Evolutionary conservation across 1,139 yeast species (phyloP).

Genomic region (Candida tunisiensis): DNA sequence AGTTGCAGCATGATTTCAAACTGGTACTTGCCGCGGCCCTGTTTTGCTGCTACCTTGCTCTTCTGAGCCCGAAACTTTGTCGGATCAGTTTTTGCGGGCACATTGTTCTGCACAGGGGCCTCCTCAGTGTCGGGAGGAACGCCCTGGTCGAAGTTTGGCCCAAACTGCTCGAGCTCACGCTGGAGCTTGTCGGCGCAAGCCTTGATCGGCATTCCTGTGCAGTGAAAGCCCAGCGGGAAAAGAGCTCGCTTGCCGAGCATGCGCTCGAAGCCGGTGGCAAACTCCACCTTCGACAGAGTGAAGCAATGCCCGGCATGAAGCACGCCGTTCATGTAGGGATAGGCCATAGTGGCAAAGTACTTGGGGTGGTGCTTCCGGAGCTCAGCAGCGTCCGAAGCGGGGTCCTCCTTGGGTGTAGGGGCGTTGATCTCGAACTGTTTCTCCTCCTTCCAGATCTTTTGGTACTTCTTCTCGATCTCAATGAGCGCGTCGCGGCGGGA

Average conservation of each 20-base stretch:
- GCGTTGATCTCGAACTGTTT: conserved; percentile 79
- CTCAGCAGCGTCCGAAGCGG: conserved; percentile 46
- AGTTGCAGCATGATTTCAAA: conserved; percentile 91
- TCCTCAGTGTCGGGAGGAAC: conserved; percentile 29
- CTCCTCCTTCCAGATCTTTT: conserved; percentile 72
- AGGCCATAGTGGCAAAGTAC: conserved; percentile 88
- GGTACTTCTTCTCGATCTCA: conserved; percentile 81
- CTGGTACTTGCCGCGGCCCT: conserved; percentile 89
- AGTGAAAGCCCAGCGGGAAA: conserved; percentile 96
- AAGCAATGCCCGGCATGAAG: conserved; percentile 96
- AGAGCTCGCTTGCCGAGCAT: conserved; percentile 87
- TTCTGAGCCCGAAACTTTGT: conserved; percentile 87
- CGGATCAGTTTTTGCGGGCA: conserved; percentile 42
- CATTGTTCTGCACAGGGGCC: conserved; percentile 18
- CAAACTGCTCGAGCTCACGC: conserved; percentile 86
- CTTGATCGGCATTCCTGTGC: conserved; percentile 98
- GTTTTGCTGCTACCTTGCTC: conserved; percentile 83
- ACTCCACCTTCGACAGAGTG: conserved; percentile 90
- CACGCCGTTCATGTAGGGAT: conserved; percentile 98
- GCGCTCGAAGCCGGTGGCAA: conserved; percentile 85
- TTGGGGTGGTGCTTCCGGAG: conserved; percentile 72
- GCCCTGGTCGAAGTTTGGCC: conserved; percentile 56
- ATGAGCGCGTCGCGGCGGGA: conserved; percentile 88
- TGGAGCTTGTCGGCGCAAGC: conserved; percentile 92
- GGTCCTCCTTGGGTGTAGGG: conserved; percentile 52